These are phyloP conservation scores for Annulohypoxylon nitens DNA, from an alignment of 495 filamentous ascomycete species.

Conservation along the genomic window DNA sequence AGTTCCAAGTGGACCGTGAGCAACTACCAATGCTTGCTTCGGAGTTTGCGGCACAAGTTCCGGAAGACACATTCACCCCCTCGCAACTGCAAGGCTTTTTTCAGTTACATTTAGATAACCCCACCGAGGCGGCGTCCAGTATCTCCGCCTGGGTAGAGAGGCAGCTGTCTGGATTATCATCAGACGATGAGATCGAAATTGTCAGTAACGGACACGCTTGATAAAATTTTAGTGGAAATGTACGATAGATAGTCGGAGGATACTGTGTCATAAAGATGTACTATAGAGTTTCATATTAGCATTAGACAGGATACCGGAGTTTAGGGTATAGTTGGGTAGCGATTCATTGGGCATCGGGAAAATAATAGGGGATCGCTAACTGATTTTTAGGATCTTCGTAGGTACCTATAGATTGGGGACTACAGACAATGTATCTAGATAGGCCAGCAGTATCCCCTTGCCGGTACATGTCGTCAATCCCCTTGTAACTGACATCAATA, in stretches of 20 bases:
- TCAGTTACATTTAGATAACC: conserved; percentile 66
- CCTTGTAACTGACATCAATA: no score
- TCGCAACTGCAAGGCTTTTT: conserved; percentile 77
- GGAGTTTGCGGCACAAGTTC: conserved; percentile 65
- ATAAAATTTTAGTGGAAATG: conserved; percentile 19
- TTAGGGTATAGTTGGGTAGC: neutral
- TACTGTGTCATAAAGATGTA: conserved; percentile 33
- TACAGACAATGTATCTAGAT: neutral
- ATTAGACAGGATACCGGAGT: conserved; percentile 25
- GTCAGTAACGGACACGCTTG: conserved; percentile 42
- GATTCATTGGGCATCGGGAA: neutral
- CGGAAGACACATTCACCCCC: conserved; percentile 69
- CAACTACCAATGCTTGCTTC: conserved; percentile 60
- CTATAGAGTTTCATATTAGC: conserved; percentile 17
- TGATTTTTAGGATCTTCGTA: neutral
- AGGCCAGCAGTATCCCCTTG: neutral
- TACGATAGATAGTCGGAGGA: conserved; percentile 24
- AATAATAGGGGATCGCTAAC: neutral
- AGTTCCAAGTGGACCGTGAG: conserved; percentile 40
- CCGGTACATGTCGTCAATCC: no score
- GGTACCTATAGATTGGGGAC: neutral
- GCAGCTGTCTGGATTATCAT: conserved; percentile 43
- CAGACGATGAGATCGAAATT: conserved; percentile 51
- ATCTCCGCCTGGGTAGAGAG: conserved; percentile 63
- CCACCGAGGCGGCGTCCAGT: conserved; percentile 61